Base-by-base conservation (phyloP, 2,329 filamentous ascomycete species). In the Aspergillus candidus region DNA sequence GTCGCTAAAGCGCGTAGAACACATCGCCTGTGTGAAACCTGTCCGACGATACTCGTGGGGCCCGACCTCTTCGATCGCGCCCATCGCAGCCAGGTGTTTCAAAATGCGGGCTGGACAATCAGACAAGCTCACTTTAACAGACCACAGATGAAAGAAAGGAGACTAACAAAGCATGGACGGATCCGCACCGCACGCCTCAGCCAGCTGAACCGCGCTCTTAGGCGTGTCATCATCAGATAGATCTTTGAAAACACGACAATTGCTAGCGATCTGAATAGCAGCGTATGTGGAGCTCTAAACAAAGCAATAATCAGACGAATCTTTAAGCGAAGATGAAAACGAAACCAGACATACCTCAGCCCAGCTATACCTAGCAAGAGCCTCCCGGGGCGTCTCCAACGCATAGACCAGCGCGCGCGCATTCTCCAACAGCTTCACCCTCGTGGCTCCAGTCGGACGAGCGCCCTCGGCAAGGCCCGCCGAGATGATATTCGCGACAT, bases 281-380 rank as follows among this genome's bases (percentile, higher is more conserved):
- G 58, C 57, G 38, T 52, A 60, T 0, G 47, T 13, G 2, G 53
- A 52, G 15, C 48, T 49, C 54, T 55, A 35, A 18, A 5, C 13
- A 13, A n/a, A 18, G 15, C 22, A 11, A 22, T 12, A 4, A 22
- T 6, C 17, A 29, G 13, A n/a, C 12, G 1, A 22, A 12, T 32
- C 22, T 3, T 8, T 2, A 10, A 27, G 10, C n/a, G 22, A 11
- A 11, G 4, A 33, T 6, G 14, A 29, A n/a, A 14, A 18, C 4
- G 31, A 22, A 5, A n/a, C 12, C 22, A 27, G 1, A 43, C 41
- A 14, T 42, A 58, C 57, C 62, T 75, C 63, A 0, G 68, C 70
- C 70, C 72, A 75, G 48, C 56, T 62, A 35, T 74, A 70, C 43
- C 69, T 62, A 41, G 74, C 63, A 62, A 75, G 73, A 0, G 71